phyloP scores from a whole-genome alignment of 495 filamentous ascomycete species.

The Baudoinia panamericana region DNA sequence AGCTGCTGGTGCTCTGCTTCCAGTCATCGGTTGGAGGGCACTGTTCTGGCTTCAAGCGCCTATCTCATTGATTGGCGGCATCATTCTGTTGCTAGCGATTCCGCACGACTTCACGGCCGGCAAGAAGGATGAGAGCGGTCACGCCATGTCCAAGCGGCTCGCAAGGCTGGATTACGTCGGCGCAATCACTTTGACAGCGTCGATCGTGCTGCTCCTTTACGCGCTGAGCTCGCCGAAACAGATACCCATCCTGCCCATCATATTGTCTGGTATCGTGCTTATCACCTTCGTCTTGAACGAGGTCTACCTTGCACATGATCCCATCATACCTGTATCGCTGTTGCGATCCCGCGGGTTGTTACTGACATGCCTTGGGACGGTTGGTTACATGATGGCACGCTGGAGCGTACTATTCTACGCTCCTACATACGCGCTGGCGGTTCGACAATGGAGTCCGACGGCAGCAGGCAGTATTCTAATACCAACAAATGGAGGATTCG shows the following conservation, averaged over 20 bases:
- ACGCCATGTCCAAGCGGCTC: conserved; percentile 31
- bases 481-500: conserved; percentile 66
- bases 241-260: conserved; percentile 44
- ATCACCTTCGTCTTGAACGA: conserved; percentile 49
- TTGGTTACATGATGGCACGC: conserved; percentile 60
- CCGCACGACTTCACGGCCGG: conserved; percentile 29
- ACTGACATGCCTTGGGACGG: conserved; percentile 52
- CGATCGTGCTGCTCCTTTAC: conserved; percentile 50
- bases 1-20: conserved; percentile 50
- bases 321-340: conserved; percentile 56
- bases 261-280: conserved; percentile 41
- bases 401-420: conserved; percentile 69
- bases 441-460: conserved; percentile 50
- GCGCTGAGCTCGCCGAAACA: conserved; percentile 44
- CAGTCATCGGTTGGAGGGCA: conserved; percentile 51
- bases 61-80: conserved; percentile 40
- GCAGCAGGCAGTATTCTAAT: conserved; percentile 57
- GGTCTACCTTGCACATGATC: conserved; percentile 40
- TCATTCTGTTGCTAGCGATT: conserved; percentile 46
- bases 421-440: conserved; percentile 59
- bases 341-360: conserved; percentile 50
- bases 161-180: conserved; percentile 57
- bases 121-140: conserved; percentile 6
- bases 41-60: conserved; percentile 59
- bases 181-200: conserved; percentile 42